These are phyloP conservation scores for Hypoxylon crocopeplum DNA, from an alignment of 495 filamentous ascomycete species.

Conservation along the genomic window DNA sequence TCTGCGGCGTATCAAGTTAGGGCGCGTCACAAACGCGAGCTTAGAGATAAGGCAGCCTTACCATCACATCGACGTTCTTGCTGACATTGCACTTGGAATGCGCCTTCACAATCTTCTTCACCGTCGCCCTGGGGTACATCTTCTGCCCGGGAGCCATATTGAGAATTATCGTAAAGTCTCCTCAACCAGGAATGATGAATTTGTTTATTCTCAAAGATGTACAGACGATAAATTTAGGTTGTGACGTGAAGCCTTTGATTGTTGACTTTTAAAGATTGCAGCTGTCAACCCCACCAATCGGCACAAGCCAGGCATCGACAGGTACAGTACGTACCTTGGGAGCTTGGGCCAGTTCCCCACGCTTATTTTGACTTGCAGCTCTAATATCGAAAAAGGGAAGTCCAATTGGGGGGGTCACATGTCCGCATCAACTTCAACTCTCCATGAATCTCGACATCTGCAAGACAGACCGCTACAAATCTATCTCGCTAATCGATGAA, in stretches of 20 bases:
- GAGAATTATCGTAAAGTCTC: not conserved
- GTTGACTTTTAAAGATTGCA: conserved; percentile 1
- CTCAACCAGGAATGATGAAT: too few relatives aligned
- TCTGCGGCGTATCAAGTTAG: conserved; percentile 53
- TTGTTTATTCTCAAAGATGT: too few relatives aligned
- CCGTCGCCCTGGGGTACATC: conserved; percentile 81
- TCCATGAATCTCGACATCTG: not conserved
- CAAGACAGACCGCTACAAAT: conserved; percentile 3
- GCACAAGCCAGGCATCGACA: not conserved
- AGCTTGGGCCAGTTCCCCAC: conserved; percentile 1
- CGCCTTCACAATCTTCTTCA: conserved; percentile 89
- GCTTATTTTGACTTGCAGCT: conserved; percentile 1
- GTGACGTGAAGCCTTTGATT: too few relatives aligned
- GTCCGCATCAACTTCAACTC: conserved; percentile 10
- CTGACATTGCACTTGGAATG: conserved; percentile 79
- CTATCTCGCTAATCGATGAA: too few relatives aligned
- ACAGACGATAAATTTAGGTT: too few relatives aligned
- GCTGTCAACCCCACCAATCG: not conserved
- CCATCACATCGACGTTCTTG: conserved; percentile 88
- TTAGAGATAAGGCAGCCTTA: conserved; percentile 49
- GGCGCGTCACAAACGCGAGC: conserved; percentile 23
- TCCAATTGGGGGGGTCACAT: conserved; percentile 13
- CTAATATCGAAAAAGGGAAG: not conserved
- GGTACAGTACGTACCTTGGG: not conserved
- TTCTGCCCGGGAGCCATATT: conserved; percentile 67